These are phyloP conservation scores for Neofusicoccum cordaticola DNA, from an alignment of 2,329 filamentous ascomycete species.

Conservation along the genomic window DNA sequence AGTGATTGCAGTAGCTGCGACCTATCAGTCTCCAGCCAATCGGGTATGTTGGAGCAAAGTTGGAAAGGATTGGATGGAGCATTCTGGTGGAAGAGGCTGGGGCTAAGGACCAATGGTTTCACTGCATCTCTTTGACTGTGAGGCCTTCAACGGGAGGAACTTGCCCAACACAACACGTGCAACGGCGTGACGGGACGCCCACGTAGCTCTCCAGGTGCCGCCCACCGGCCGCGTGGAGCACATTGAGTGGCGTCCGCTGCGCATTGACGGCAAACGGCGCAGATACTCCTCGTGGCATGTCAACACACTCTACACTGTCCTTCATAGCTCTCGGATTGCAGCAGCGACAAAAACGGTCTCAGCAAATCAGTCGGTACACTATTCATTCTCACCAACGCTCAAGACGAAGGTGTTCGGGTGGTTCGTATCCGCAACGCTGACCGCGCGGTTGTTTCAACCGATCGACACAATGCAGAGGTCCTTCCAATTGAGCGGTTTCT, in stretches of 20 bases:
- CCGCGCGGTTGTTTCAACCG: background rate
- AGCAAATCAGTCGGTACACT: background rate
- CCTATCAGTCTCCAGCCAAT: background rate
- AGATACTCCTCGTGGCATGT: background rate
- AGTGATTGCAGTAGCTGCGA: background rate
- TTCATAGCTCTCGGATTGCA: background rate
- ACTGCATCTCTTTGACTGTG: background rate
- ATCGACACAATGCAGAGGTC: background rate
- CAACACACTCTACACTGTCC: background rate
- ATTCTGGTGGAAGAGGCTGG: background rate
- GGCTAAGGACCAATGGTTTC: background rate
- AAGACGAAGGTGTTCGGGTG: background rate
- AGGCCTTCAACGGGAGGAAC: background rate
- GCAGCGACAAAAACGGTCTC: background rate
- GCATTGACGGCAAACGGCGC: background rate
- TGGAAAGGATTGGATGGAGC: background rate
- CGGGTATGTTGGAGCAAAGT: too few relatives aligned
- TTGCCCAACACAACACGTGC: background rate
- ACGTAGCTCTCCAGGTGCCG: background rate
- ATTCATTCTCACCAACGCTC: background rate
- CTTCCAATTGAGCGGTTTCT: background rate
- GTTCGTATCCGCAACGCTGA: background rate
- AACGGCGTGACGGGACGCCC: background rate
- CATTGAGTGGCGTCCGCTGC: background rate
- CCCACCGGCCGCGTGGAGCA: background rate